Base-by-base conservation (phyloP, 108 stramenopile genomes). In the Aurantiochytrium sp. region DNA sequence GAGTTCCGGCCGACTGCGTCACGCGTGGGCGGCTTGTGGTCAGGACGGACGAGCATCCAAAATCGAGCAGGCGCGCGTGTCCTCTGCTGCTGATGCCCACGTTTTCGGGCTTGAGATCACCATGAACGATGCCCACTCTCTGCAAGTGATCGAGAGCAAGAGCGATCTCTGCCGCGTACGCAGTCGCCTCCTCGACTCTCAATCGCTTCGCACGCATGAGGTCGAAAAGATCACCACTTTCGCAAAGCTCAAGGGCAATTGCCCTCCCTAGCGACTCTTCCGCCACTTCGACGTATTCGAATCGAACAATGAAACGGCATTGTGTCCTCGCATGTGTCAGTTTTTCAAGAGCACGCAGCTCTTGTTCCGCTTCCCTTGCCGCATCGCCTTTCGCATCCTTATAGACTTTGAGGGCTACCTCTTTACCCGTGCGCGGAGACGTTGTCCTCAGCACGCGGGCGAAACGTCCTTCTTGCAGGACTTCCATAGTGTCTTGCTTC, bases 1-100 rank as follows among this genome's bases (percentile, higher is more conserved):
- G 98, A 21, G 98, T 99, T 53, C 98, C 97, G 16, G 89, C 98
- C 97, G 12, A 6, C 19, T 53, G n/a, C 51, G 5, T 23, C 25
- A 12, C 23, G 49, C 44, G 45, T 35, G n/a, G 76, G 51, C 18
- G 25, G 35, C 64, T 8, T 0, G 14, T 69, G 12, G 21, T 69
- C 42, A 42, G 8, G 64, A 42, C 21, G 21, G 42, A 69, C 25
- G 64, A 69, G 42, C 43, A 69, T 3, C 93, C 94, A 57, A 94
- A 94, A 59, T 94, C 94, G 25, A 92, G 91, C 44, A 94, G 35
- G 44, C 91, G 90, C 45, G 93, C 64, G 59, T 93, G 92, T 0
- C 93, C 93, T 51, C 93, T 55, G 21, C 88, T 55, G 28, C 45
- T 89, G 58, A 94, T 12, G 23, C 93, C 55, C 25, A 94, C 28